Base-by-base conservation (phyloP, 1,139 yeast genomes). In the Scheffersomyces illinoinensis region DNA sequence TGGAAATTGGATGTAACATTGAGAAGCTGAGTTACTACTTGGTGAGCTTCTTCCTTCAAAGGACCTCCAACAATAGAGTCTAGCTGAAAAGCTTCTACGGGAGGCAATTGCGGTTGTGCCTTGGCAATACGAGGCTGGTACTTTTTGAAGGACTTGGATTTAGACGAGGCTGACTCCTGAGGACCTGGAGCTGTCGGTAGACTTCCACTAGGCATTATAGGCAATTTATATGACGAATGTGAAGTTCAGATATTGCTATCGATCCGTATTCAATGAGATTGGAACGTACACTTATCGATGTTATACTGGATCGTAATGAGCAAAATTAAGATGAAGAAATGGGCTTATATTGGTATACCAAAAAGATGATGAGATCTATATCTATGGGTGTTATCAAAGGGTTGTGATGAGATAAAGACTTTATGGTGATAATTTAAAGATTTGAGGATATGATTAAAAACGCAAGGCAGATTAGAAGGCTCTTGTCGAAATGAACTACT, bases 81-180 rank as follows among this genome's bases (percentile, higher is more conserved):
- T 21, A 84, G 67, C 54, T 73, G 72, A 66, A 84, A 83, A 50
- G 72, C 67, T 14, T 78, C 81, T 5, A 79, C 66, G 1, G 77
- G 54, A 12, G 84, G 83, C 20, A 81, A 61, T 19, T 67, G 64
- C 53, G 56, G 55, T n/a, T 52, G 55, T 21, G 57, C 58, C 20
- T 55, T 55, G 47, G 57, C 56, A 54, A 68, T 60, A 33, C 59
- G 59, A 4, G 67, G 68, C 59, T 62, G 67, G 59, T 61, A 64
- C 55, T 60, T 64, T 55, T 56, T 61, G 50, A 12, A 48, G 14
- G 46, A 23, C 33, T 21, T 21, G 17, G 43, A 14, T 33, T 14
- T 10, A 12, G 43, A 33, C 10, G 17, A 33, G 7, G 43, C 8
- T 33, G 43, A 33, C 17, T 33, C 43, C 12, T 12, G 43, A 33